Evolutionary conservation across 1,139 yeast genomes (phyloP), one percentile per base, ranked within the genome.

Genomic region (Protomyces inundatus): DNA sequence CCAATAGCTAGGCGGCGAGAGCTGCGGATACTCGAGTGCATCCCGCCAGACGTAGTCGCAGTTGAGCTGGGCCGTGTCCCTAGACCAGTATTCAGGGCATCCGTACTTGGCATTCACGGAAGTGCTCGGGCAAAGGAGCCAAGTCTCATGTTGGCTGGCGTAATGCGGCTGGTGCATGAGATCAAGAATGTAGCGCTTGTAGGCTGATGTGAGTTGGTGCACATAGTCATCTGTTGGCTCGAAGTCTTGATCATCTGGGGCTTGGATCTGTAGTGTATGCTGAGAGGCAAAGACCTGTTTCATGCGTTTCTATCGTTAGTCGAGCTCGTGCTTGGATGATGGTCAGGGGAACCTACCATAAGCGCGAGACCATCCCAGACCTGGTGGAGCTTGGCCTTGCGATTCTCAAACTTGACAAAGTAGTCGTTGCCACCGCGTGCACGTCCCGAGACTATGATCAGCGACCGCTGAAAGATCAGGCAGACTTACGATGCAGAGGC

Each of bases 381-480:
- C 35, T 35, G 50, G 40, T 60, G 64, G 30, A 60, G 54, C 14
- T 54, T 54, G 14, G 58, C 46, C 34, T 54, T 53, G 58, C 54
- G 50, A 4, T 54, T 54, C 35, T 60, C 64, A 34, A 60, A 60
- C 14, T 46, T 35, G 37, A 60, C 58, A 12, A 32, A 50, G 54
- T 52, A 42, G 34, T 60, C 64, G 42, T 60, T 60, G 1, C 64
- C 64, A 5, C 64, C 64, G 3, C 64, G 58, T 7, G 58, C 58
- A 12, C 51, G 48, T 32, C 64, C 58, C n/a, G 57, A 58, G 30
- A 58, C 62, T 58, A 34, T 50, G 3, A 3, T 16, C 14, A 35
- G 33, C n/a, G 40, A 12, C 14, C n/a, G 48, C 12, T 35, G 7
- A 14, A 23, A 6, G 42, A 10, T 5, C 45, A 34, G 48, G 7